Evolutionary conservation across 2,329 filamentous ascomycete genomes (phyloP).

Genomic region (Macrophomina pseudophaseolina): DNA sequence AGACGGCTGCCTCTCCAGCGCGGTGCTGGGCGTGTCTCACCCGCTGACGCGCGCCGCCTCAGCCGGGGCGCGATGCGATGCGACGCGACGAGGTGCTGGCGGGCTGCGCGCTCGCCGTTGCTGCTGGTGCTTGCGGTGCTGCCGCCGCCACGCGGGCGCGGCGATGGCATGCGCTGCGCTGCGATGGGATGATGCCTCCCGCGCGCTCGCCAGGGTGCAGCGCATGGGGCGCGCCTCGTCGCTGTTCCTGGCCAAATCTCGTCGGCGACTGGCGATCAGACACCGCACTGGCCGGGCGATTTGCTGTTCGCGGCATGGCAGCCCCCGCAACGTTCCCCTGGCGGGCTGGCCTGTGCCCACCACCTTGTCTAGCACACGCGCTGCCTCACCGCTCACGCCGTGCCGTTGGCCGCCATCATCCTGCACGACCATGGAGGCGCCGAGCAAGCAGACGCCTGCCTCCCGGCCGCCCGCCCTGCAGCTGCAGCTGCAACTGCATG

Average conservation of each 20-base stretch:
- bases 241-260: conserved; percentile 20
- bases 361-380: not conserved
- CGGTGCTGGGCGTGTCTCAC: not conserved
- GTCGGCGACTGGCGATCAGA: conserved; percentile 22
- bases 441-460: not conserved
- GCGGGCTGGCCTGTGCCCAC: not conserved
- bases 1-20: not conserved
- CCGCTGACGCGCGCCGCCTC: conserved; percentile 7
- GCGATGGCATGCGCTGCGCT: not conserved
- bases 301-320: not conserved
- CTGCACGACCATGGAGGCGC: conserved; percentile 15
- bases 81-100: too few relatives aligned
- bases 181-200: not conserved
- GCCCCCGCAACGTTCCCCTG: conserved; percentile 19
- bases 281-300: not conserved
- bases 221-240: conserved; percentile 14
- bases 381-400: conserved; percentile 18
- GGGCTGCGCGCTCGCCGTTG: too few relatives aligned
- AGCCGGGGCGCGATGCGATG: not conserved
- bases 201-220: not conserved
- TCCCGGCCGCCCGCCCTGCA: conserved; percentile 7
- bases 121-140: not conserved
- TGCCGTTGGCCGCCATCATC: not conserved
- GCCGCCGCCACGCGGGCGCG: not conserved
- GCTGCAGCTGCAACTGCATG: conserved; percentile 3